A percentile compares a stretch with the other conserved stretches of the same genome.
Evolutionary conservation across 1,284 basidiomycete species (phyloP).

Genomic region (Kalmanozyma brasiliensis): DNA sequence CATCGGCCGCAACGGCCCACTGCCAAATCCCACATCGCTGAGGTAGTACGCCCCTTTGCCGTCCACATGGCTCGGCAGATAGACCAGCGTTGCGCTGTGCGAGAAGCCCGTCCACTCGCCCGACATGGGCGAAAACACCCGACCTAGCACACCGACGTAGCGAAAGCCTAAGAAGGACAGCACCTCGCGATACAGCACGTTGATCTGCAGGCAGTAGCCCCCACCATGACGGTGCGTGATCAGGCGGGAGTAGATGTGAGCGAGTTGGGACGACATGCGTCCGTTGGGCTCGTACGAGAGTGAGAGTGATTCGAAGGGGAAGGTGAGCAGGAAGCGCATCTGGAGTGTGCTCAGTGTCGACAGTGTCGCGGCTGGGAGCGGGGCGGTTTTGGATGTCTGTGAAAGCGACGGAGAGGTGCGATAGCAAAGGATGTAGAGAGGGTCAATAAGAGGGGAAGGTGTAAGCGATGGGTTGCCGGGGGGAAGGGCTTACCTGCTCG

Average conservation of each 20-base stretch:
- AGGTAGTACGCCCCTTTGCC: conserved; percentile 25
- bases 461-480: not conserved
- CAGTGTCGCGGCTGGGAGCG: conserved; percentile 18
- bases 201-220: conserved; percentile 50
- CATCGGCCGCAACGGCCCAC: conserved; percentile 25
- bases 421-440: not conserved
- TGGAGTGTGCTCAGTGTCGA: conserved; percentile 26
- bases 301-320: conserved; percentile 45
- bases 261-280: conserved; percentile 3
- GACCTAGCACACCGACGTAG: conserved; percentile 20
- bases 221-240: conserved; percentile 12
- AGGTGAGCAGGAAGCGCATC: conserved; percentile 36
- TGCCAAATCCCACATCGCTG: conserved; percentile 40
- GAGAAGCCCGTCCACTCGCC: conserved; percentile 16
- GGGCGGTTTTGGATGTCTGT: not conserved
- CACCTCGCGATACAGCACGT: conserved; percentile 32
- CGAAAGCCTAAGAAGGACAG: conserved; percentile 23
- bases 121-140: conserved; percentile 15
- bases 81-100: conserved; percentile 35
- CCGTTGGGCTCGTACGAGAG: conserved; percentile 41
- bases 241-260: conserved; percentile 25
- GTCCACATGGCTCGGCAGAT: conserved; percentile 27
- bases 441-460: not conserved
- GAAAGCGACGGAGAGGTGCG: not conserved
- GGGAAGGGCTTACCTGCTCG: not conserved